Conservation (phyloP, 441 rosid species). For the Croton laevigatus region DNA sequence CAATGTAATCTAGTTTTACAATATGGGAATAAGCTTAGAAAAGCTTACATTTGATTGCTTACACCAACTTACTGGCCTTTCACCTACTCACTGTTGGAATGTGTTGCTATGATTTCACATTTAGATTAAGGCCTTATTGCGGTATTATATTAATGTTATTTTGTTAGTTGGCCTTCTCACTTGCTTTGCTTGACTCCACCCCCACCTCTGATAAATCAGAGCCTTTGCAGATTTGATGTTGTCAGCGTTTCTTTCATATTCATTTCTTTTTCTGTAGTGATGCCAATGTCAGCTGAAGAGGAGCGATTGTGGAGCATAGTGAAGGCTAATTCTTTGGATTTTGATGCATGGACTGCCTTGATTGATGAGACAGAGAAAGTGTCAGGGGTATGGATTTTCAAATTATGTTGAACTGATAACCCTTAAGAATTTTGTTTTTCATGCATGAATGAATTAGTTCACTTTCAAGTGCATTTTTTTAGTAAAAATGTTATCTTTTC, state of each 20-base stretch:
- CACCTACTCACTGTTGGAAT: no score
- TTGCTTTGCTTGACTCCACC: not conserved
- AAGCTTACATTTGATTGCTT: not conserved
- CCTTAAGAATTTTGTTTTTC: not conserved
- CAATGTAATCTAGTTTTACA: conserved; percentile 1
- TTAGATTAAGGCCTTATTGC: not conserved
- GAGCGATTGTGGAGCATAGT: conserved; percentile 89
- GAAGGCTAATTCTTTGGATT: conserved; percentile 75
- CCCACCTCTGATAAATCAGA: not conserved
- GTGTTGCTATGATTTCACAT: not conserved
- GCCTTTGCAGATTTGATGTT: not conserved
- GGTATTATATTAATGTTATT: not conserved
- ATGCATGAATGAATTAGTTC: not conserved
- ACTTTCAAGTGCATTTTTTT: not conserved
- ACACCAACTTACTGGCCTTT: not conserved
- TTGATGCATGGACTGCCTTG: conserved; percentile 88
- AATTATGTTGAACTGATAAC: conserved; percentile 2
- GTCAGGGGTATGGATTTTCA: conserved; percentile 58
- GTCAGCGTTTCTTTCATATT: not conserved
- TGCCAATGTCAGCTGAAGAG: conserved; percentile 69
- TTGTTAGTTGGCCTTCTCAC: not conserved
- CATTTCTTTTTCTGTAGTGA: conserved; percentile 17
- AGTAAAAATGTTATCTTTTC: not conserved
- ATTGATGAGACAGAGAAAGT: conserved; percentile 92
- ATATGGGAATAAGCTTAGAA: not conserved